A percentile compares a stretch with the other conserved stretches of the same genome.
Evolutionary conservation across 768 basidiomycete species (phyloP).

Genomic region (Xanthoconium purpureum): DNA sequence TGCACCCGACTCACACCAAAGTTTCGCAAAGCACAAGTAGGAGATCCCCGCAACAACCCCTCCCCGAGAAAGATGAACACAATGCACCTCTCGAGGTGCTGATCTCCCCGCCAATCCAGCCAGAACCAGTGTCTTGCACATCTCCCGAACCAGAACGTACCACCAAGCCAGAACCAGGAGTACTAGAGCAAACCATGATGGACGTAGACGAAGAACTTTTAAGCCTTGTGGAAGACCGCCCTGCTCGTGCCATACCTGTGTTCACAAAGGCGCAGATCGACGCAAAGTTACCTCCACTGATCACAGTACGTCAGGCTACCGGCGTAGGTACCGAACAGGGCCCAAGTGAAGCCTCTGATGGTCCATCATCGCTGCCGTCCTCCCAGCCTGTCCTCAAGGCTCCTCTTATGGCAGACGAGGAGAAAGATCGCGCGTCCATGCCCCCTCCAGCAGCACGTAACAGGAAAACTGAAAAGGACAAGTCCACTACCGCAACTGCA

Average conservation of each 20-base stretch:
- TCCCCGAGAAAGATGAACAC: slow-evolving; percentile 3
- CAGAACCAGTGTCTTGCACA: slow-evolving; percentile 6
- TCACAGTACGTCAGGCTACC: neutral
- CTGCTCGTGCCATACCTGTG: slow-evolving; percentile 3
- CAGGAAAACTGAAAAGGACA: slow-evolving; percentile 29
- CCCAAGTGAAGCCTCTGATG: slow-evolving; percentile 2
- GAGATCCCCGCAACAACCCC: slow-evolving; percentile 16
- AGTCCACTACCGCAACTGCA: neutral
- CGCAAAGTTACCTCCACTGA: neutral
- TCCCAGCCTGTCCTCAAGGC: slow-evolving; percentile 10
- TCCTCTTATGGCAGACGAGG: slow-evolving; percentile 15
- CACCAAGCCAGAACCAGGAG: slow-evolving; percentile 1
- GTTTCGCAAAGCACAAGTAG: slow-evolving; percentile 3
- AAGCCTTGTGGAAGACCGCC: slow-evolving; percentile 60
- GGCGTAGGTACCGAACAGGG: neutral
- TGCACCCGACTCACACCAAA: neutral
- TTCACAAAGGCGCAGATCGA: neutral
- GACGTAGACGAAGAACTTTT: slow-evolving; percentile 63
- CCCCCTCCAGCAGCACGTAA: slow-evolving; percentile 43
- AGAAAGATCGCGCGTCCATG: slow-evolving; percentile 53
- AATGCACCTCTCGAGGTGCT: neutral
- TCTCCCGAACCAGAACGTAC: slow-evolving; percentile 6
- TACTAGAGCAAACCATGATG: slow-evolving; percentile 32
- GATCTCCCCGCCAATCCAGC: neutral
- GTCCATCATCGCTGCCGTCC: neutral